phyloP scores from a whole-genome alignment of 768 basidiomycete genomes.

The Asterophora parasitica region DNA sequence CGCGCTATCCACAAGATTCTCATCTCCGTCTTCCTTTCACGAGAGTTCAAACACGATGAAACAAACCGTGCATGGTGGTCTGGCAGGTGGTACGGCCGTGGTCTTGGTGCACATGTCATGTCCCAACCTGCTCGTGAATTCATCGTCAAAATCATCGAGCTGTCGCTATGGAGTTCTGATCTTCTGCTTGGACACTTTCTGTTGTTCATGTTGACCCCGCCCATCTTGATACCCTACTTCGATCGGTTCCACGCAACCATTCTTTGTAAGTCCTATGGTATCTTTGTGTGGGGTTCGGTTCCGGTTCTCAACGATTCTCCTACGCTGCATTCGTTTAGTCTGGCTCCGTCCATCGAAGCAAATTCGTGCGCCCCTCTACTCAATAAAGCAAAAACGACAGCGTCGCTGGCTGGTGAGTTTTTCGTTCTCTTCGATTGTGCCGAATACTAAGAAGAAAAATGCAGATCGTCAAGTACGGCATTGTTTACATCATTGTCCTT shows the following conservation, averaged over 20 bases:
- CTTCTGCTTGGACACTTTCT: constrained; percentile 84
- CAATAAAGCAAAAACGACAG: constrained; percentile 83
- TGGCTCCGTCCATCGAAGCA: constrained; percentile 95
- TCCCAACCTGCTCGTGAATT: constrained; percentile 98
- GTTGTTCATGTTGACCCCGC: constrained; percentile 86
- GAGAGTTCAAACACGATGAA: constrained; percentile 99
- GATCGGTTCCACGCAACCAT: constrained; percentile 89
- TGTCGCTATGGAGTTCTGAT: constrained; percentile 94
- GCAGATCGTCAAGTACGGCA: constrained; percentile 81
- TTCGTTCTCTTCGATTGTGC: not conserved
- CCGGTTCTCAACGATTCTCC: not conserved
- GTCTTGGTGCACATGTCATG: constrained; percentile 85
- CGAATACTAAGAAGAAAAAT: not conserved
- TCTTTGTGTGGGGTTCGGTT: not conserved
- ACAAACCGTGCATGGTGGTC: constrained; percentile 99
- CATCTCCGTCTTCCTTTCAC: constrained; percentile 89
- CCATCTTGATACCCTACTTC: constrained; percentile 85
- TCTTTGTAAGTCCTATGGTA: constrained; percentile 61
- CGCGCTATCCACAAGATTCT: constrained; percentile 90
- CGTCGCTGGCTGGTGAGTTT: constrained; percentile 80
- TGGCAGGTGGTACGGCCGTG: constrained; percentile 94
- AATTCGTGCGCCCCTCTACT: constrained; percentile 88
- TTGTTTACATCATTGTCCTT: constrained; percentile 67
- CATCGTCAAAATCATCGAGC: constrained; percentile 94
- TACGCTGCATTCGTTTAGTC: constrained; percentile 44